A percentile compares a stretch with the other conserved stretches of the same genome.
These are phyloP conservation scores for Hypoxylon perforatum DNA, from an alignment of 495 filamentous ascomycete species.

Conservation along the genomic window DNA sequence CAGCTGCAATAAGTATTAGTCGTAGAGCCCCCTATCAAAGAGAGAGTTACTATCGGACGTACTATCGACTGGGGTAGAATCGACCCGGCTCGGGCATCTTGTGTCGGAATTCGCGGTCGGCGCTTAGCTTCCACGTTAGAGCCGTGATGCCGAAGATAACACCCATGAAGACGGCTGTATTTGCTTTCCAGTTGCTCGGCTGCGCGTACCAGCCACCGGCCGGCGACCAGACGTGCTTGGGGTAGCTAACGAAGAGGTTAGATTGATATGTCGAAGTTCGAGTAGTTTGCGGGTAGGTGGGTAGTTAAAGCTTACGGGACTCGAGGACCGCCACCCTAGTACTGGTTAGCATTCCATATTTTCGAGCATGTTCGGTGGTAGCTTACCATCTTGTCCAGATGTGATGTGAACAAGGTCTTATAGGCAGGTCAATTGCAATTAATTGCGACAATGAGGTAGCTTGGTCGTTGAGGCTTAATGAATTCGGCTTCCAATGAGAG, in stretches of 20 bases:
- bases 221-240: conserved; percentile 99
- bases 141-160: conserved; percentile 80
- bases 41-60: conserved; percentile 52
- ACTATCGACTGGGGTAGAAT: conserved; percentile 98
- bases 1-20: conserved; percentile 66
- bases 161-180: conserved; percentile 84
- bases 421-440: conserved; percentile 26
- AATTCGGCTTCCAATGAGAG: too few species aligned
- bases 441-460: conserved; percentile 31
- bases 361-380: neutral
- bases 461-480: neutral
- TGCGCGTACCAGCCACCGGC: conserved; percentile 97
- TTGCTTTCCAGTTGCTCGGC: conserved; percentile 92
- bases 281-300: conserved; percentile 2
- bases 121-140: conserved; percentile 81
- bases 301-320: conserved; percentile 75
- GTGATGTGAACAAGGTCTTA: conserved; percentile 36
- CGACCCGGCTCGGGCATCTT: conserved; percentile 87
- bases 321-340: conserved; percentile 79
- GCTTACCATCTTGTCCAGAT: conserved; percentile 55
- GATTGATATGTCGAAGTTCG: conserved; percentile 22
- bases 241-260: conserved; percentile 71
- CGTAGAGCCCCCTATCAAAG: neutral
- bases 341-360: conserved; percentile 49
- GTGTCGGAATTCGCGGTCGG: conserved; percentile 79